phyloP scores from a whole-genome alignment of 768 basidiomycete genomes.

The Dioszegia aurantiaca region DNA sequence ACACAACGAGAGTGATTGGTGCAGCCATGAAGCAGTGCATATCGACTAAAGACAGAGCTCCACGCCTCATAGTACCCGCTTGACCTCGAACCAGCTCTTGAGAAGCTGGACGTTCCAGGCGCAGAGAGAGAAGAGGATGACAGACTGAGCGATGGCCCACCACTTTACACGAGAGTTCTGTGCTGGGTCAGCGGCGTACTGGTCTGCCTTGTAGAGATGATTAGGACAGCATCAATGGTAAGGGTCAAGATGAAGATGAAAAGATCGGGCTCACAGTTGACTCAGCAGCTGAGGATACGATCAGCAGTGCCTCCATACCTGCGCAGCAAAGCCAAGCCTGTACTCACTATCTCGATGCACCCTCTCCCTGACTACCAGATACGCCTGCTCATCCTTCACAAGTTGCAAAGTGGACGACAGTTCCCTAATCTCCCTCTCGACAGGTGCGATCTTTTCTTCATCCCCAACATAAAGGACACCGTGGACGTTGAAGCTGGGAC shows the following conservation, averaged over 20 bases:
- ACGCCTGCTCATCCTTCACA: conserved; percentile 99
- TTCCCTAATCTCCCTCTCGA: conserved; percentile 89
- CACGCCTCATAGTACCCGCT: conserved; percentile 66
- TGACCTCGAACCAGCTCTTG: conserved; percentile 91
- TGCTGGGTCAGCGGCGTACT: not conserved
- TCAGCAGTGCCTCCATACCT: conserved; percentile 1
- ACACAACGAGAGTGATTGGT: too few relatives aligned
- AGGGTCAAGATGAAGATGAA: too few relatives aligned
- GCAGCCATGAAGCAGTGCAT: too few relatives aligned
- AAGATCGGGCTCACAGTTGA: conserved; percentile 49
- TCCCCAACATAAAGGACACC: conserved; percentile 91
- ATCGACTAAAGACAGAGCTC: too few relatives aligned
- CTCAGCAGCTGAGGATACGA: conserved; percentile 52
- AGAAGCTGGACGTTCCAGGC: conserved; percentile 98
- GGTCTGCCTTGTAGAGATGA: not conserved
- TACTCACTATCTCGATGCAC: conserved; percentile 92
- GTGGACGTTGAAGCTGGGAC: conserved; percentile 96
- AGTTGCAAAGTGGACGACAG: conserved; percentile 75
- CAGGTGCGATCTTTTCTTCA: conserved; percentile 81
- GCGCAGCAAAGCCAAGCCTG: not conserved
- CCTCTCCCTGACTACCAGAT: conserved; percentile 89
- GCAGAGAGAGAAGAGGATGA: conserved; percentile 83
- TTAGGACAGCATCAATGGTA: too few relatives aligned
- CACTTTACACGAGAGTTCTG: conserved; percentile 89
- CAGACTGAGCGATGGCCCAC: conserved; percentile 91